Percentiles rank a stretch among this genome's conserved stretches.
Evolutionary conservation across 176 grass and related monocot genomes (phyloP).

Genomic region (Raddia guianensis): DNA sequence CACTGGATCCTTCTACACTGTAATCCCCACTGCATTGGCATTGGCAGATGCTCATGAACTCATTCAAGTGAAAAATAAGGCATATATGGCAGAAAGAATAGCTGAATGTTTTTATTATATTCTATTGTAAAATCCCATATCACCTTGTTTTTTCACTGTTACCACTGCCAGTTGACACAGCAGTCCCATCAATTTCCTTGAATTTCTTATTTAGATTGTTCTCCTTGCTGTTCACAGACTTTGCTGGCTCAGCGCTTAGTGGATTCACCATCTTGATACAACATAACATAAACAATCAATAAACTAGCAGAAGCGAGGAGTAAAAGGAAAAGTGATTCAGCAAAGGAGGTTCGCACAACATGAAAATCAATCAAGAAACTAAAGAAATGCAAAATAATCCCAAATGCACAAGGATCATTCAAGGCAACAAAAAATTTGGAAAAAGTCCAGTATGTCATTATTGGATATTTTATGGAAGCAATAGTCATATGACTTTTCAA

Average conservation of each 20-base stretch:
- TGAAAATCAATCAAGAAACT: slow-evolving; percentile 7
- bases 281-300: slow-evolving; percentile 30
- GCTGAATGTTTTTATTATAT: neutral
- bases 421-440: neutral
- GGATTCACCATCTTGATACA: slow-evolving; percentile 60
- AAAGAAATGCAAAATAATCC: neutral
- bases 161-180: slow-evolving; percentile 50
- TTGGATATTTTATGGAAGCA: neutral
- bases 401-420: neutral
- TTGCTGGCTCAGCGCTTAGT: slow-evolving; percentile 67
- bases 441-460: neutral
- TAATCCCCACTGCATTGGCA: slow-evolving; percentile 47
- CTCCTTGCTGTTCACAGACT: slow-evolving; percentile 60
- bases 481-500: neutral
- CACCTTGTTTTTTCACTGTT: slow-evolving; percentile 64
- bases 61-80: slow-evolving; percentile 22
- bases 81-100: neutral
- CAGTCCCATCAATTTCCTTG: slow-evolving; percentile 59
- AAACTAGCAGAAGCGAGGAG: neutral
- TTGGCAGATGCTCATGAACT: slow-evolving; percentile 14
- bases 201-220: slow-evolving; percentile 53
- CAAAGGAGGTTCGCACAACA: slow-evolving; percentile 8
- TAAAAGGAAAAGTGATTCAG: neutral
- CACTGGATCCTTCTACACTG: slow-evolving; percentile 73
- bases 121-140: neutral